Base-by-base conservation (phyloP, 2,329 filamentous ascomycete genomes). In the Botrytis deweyae region DNA sequence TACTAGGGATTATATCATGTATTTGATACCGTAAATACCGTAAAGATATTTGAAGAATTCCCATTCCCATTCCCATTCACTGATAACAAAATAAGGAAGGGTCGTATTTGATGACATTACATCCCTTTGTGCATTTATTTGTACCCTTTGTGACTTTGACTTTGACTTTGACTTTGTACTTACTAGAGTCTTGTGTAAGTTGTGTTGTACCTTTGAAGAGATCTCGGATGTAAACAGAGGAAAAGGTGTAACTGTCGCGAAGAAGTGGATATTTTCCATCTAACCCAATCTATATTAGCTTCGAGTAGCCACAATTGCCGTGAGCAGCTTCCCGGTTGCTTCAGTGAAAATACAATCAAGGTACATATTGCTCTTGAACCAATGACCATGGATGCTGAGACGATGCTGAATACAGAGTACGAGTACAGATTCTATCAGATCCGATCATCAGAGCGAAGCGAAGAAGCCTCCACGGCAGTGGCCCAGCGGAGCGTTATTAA, bases 391-490 rank as follows among this genome's bases (percentile, higher is more conserved):
- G 22, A 49, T 49, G 46, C 1, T 49, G 36, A 14, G 10, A 14
- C 3, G 5, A 36, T 36, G 10, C 9, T 25, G 22, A 38, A 36
- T 25, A 14, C 33, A 25, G 29, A 29, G 29, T 29, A 29, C 29
- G 12, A 22, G 22, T 25, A 14, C 36, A 25, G 36, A 62, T 38
- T 22, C 33, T 38, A 55, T 55, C 52, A 29, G 25, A 55, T 55
- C 49, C 1, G 22, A 22, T 62, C 36, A 25, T 38, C 59, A n/a
- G 59, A 62, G 59, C 36, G 59, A 40, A 40, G 59, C 59, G 59
- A 62, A 62, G 22, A 62, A 62, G 59, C 59, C 59, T 62, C 59
- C 59, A 62, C 59, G 59, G 59, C 59, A 62, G 59, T 40, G 59
- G 36, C 59, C 59, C 22, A 62, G 59, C 59, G 59, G 59, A 62